Evolutionary conservation across 371 early-diverging fungal species (phyloP), one percentile per base, ranked within the genome.

Genomic region (Syncephalastrum monosporum): DNA sequence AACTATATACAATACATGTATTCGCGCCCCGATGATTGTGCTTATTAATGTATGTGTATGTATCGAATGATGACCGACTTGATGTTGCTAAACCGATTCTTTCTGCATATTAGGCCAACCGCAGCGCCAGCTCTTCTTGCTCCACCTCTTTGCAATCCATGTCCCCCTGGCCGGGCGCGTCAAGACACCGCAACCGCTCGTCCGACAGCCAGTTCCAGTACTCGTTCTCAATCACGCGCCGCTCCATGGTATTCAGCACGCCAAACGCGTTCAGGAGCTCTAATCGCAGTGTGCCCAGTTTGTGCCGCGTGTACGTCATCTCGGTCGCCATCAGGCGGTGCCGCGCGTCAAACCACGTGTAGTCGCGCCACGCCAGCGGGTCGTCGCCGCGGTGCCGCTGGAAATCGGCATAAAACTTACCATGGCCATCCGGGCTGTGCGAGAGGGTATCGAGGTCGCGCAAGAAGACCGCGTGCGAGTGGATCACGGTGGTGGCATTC

Each of bases 161-260:
- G 10, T 33, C 29, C 15, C 8, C 51, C 7, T 23, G 3, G 27
- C 33, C 33, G 1, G n/a, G 17, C 21, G 7, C n/a, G 8, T 41
- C 24, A 1, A 16, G 15, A 47, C 83, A 83, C 10, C 73, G 63
- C 6, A 74, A 41, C 13, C 63, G 56, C 19, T 77, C 74, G 53
- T 83, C 83, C 50, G 75, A 55, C 25, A 83, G 47, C 83, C 83
- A 83, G 43, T 83, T 83, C 64, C 72, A 67, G 50, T 79, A 83
- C 53, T 82, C 82, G 4, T 68, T 75, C 52, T 80, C 81, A 44
- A 81, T 49, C 17, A 82, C 16, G 16, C 76, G 65, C 38, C 61
- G 59, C 42, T 83, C 84, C 38, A 82, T 65, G 7, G 60, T 59
- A 53, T 82, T 83, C 43, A 83, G 56, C 6, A 74, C 61, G 15